A percentile compares a stretch with the other conserved stretches of the same genome.
These are phyloP conservation scores for Colletotrichum sp. DNA, from an alignment of 2,329 filamentous ascomycete genomes.

Conservation along the genomic window DNA sequence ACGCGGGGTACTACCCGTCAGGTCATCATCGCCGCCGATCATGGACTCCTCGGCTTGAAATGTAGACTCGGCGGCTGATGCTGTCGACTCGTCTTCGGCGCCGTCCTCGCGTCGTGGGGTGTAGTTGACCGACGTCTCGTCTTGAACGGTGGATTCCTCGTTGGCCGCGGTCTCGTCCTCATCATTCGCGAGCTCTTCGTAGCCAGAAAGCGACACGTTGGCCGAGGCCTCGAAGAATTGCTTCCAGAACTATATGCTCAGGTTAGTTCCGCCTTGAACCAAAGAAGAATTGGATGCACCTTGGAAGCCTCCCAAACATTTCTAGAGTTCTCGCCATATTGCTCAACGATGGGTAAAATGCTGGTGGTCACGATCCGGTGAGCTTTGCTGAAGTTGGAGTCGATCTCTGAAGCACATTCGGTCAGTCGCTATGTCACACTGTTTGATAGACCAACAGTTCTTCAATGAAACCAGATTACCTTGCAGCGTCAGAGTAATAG, in stretches of 20 bases:
- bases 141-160: conserved; percentile 60
- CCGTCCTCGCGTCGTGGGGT: conserved; percentile 29
- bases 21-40: conserved; percentile 68
- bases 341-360: conserved; percentile 91
- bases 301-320: conserved; percentile 97
- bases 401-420: conserved; percentile 74
- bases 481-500: conserved; percentile 94
- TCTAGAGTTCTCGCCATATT: conserved; percentile 92
- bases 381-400: conserved; percentile 96
- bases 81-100: conserved; percentile 42
- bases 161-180: conserved; percentile 60
- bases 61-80: conserved; percentile 37
- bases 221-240: conserved; percentile 99
- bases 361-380: conserved; percentile 95
- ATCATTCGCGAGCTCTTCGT: conserved; percentile 79
- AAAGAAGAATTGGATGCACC: conserved; percentile 51
- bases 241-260: conserved; percentile 88
- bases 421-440: background rate
- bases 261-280: conserved; percentile 1
- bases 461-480: conserved; percentile 48
- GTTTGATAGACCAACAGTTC: conserved; percentile 2
- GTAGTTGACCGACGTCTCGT: conserved; percentile 49
- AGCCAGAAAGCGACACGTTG: conserved; percentile 94
- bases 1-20: conserved; percentile 73
- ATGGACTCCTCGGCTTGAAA: conserved; percentile 65